A percentile compares a stretch with the other conserved stretches of the same genome.
phyloP scores from a whole-genome alignment of 306 rosid species.

The Vigna radiata region DNA sequence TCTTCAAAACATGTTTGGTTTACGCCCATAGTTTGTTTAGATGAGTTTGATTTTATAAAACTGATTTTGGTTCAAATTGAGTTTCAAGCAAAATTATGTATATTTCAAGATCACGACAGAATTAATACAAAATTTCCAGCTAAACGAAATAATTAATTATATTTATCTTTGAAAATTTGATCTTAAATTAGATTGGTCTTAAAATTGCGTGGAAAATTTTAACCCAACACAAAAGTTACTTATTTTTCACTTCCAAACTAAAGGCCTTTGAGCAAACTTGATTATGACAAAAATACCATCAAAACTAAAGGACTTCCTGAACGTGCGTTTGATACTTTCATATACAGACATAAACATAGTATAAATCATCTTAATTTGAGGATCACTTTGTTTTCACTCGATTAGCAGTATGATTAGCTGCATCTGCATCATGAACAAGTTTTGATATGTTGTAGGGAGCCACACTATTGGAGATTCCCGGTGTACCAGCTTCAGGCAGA shows the following conservation, averaged over 20 bases:
- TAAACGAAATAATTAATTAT: not conserved
- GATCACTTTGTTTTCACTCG: not conserved
- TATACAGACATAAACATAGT: not conserved
- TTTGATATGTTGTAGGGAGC: constrained; percentile 60
- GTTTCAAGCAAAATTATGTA: not conserved
- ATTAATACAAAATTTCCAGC: not conserved
- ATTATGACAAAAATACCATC: not conserved
- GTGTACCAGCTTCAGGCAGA: constrained; percentile 94
- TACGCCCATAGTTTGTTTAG: not conserved
- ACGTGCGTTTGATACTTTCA: not conserved
- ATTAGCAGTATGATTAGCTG: not conserved
- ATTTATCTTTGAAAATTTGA: too few relatives aligned
- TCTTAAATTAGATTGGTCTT: too few relatives aligned
- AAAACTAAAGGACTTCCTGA: not conserved
- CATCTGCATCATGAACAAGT: not conserved
- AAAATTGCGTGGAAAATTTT: too few relatives aligned
- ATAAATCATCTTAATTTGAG: not conserved
- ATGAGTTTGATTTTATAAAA: not conserved
- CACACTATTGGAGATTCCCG: constrained; percentile 90
- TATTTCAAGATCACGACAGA: not conserved
- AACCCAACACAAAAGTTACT: too few relatives aligned
- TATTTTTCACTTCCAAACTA: not conserved
- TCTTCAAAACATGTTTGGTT: constrained; percentile 19
- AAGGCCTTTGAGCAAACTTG: not conserved
- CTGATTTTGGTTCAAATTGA: not conserved